These are phyloP conservation scores for Saturnispora galanensis DNA, from an alignment of 805 yeast genomes.

Conservation along the genomic window DNA sequence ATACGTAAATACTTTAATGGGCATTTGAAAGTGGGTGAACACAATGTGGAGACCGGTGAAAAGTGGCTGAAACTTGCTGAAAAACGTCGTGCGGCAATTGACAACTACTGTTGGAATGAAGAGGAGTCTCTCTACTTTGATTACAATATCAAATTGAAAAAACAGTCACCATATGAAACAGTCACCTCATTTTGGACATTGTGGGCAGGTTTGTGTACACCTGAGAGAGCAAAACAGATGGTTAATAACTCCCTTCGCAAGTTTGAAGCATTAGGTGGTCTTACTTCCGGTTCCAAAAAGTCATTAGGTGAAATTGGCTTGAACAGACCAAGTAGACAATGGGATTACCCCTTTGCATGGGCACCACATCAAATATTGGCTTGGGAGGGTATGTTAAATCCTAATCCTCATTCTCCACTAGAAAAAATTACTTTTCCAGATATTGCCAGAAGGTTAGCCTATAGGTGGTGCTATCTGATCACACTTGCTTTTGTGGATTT, in stretches of 20 bases:
- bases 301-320: constrained; percentile 65
- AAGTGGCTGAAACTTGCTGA: constrained; percentile 58
- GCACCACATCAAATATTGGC: constrained; percentile 96
- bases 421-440: constrained; percentile 22
- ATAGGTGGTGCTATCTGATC: constrained; percentile 86
- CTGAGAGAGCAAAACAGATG: constrained; percentile 57
- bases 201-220: constrained; percentile 67
- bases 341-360: constrained; percentile 99
- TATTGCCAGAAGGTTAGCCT: constrained; percentile 60
- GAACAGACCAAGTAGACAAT: constrained; percentile 79
- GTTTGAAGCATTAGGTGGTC: constrained; percentile 82
- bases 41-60: constrained; percentile 33
- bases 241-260: constrained; percentile 49
- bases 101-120: constrained; percentile 78
- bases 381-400: constrained; percentile 75
- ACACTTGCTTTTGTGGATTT: constrained; percentile 84
- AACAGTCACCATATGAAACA: constrained; percentile 61
- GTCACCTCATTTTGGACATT: constrained; percentile 90
- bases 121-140: constrained; percentile 71
- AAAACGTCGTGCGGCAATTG: constrained; percentile 43
- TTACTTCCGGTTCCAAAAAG: constrained; percentile 70
- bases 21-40: constrained; percentile 24
- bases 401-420: constrained; percentile 40
- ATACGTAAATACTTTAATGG: constrained; percentile 50
- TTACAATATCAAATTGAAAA: constrained; percentile 52